Evolutionary conservation across 768 basidiomycete species (phyloP), one percentile per base, ranked within the genome.

Genomic region (Trametes elegans): DNA sequence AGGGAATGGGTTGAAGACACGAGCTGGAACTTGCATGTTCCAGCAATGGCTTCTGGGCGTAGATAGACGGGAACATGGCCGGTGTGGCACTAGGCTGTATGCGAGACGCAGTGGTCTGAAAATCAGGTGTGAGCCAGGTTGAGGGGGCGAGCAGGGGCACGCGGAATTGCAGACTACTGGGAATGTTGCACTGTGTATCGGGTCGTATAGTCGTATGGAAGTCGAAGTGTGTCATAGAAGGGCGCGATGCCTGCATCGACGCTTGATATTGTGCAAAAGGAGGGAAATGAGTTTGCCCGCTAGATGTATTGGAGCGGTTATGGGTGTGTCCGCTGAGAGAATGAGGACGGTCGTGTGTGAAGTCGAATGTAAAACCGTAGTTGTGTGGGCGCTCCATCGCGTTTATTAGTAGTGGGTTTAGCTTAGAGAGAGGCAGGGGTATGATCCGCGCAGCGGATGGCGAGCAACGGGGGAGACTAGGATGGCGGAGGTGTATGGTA

Each of bases 311-410:
- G 50, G 47, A 35, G 13, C 39, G 57, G 47, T 54, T 24, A 43
- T 53, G 42, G 26, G 53, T 36, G 36, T 46, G 18, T 35, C 27
- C 9, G 19, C 16, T 45, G 16, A 54, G 18, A 32, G 14, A 14
- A 23, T 28, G 58, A 51, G 50, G 44, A 13, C 38, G 59, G 50
- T 54, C 27, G 42, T 49, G 41, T 27, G 53, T 28, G 36, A 32
- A 5, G 21, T 38, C 42, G 32, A 44, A 48, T 38, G 59, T 58
- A 64, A 60, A 66, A 42, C 58, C 56, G 58, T 53, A 50, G 39
- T 64, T 57, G 50, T 55, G 59, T 18, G 58, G 42, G 41, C 53
- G 57, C 44, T 63, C 61, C 66, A 64, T 65, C 34, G 32, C 53
- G 16, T 35, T 54, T 11, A 34, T 42, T 29, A 46, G 31, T 27